Evolutionary conservation across 768 basidiomycete genomes (phyloP).

Genomic region (Pleurotus salmoneostramineus): DNA sequence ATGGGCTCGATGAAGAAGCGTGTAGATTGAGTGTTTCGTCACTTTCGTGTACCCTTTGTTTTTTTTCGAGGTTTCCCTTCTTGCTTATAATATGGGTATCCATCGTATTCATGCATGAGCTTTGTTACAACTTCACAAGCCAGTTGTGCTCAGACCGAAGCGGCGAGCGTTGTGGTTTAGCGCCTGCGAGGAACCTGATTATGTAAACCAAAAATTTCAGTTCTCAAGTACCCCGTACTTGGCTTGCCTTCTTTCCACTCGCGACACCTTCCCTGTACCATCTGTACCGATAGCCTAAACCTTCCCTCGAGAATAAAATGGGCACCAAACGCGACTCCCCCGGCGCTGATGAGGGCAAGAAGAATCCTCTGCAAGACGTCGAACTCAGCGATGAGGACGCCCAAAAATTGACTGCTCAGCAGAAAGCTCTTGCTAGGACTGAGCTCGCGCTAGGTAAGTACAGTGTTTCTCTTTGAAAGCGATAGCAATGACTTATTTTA

Average conservation of each 20-base stretch:
- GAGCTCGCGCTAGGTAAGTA: conserved; percentile 71
- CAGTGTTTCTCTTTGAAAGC: not conserved
- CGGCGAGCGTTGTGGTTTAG: not conserved
- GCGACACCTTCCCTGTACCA: not conserved
- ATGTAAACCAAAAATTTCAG: conserved; percentile 4
- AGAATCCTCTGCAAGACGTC: conserved; percentile 61
- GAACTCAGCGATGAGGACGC: conserved; percentile 73
- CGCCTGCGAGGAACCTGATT: not conserved
- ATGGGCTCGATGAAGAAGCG: conserved; percentile 75
- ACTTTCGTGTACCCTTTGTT: conserved; percentile 3
- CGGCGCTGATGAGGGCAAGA: conserved; percentile 66
- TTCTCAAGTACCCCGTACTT: not conserved
- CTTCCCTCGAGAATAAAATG: conserved; percentile 19
- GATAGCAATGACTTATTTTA: not conserved
- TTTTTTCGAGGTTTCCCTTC: not conserved
- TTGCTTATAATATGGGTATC: too few species aligned
- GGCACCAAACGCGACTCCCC: conserved; percentile 76
- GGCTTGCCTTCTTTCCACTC: not conserved
- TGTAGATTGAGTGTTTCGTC: conserved; percentile 45
- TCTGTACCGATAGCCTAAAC: conserved; percentile 6
- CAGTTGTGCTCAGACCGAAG: too few species aligned
- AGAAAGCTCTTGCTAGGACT: conserved; percentile 66
- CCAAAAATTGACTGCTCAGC: conserved; percentile 57
- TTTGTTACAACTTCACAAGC: too few species aligned
- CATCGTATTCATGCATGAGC: too few species aligned